These are phyloP conservation scores for Chlorella sp. DNA, from an alignment of 139 green algal genomes.

Conservation along the genomic window DNA sequence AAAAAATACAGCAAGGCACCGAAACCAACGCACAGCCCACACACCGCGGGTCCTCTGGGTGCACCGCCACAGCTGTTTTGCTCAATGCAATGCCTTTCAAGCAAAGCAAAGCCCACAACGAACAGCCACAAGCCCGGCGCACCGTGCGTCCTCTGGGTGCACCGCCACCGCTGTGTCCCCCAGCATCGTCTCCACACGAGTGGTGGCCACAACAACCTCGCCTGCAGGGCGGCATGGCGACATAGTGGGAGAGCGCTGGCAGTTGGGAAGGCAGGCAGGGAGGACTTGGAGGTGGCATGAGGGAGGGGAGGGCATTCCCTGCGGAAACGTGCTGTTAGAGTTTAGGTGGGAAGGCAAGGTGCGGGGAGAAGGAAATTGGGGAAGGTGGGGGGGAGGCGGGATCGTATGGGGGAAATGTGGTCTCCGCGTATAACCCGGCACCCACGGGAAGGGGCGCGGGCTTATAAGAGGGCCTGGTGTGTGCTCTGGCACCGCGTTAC, in stretches of 20 bases:
- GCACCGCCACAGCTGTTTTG: slow-evolving; percentile 94
- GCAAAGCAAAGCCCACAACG: slow-evolving; percentile 49
- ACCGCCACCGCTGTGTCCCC: slow-evolving; percentile 96
- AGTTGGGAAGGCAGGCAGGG: too few species aligned
- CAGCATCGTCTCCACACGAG: slow-evolving; percentile 94
- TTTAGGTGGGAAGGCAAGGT: background rate
- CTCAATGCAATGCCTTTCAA: too few species aligned
- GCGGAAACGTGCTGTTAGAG: background rate
- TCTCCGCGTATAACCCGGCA: slow-evolving; percentile 47
- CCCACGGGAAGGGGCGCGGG: background rate
- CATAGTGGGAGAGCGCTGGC: background rate
- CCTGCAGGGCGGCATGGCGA: slow-evolving; percentile 25
- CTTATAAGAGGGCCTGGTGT: slow-evolving; percentile 13
- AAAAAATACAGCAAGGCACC: too few species aligned
- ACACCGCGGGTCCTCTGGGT: slow-evolving; percentile 90
- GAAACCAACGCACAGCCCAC: slow-evolving; percentile 46
- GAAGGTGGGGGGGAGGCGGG: background rate
- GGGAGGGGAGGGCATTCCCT: too few species aligned
- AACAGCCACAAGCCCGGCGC: background rate
- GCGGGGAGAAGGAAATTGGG: background rate
- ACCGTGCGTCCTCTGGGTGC: slow-evolving; percentile 90
- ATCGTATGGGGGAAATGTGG: slow-evolving; percentile 1
- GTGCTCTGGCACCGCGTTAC: slow-evolving; percentile 30
- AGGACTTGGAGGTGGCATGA: too few species aligned
- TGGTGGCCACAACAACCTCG: slow-evolving; percentile 93